Conservation (phyloP, 208 protist genomes). For the Porcisia deanei region DNA sequence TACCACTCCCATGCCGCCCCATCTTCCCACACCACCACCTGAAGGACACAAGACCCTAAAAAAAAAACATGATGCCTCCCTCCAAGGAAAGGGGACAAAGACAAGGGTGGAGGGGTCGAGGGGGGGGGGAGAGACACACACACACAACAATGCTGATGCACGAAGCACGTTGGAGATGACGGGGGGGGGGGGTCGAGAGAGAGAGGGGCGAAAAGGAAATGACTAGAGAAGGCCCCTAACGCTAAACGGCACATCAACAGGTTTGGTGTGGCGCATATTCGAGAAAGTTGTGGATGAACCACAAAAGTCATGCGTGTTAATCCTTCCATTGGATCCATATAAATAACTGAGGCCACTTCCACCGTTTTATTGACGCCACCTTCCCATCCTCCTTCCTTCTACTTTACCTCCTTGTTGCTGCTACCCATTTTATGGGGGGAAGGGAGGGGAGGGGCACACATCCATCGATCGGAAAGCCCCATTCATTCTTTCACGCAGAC, state of each 20-base stretch:
- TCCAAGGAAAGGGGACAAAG: background rate
- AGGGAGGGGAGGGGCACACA: too few species aligned
- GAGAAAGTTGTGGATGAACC: background rate
- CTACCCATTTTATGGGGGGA: too few species aligned
- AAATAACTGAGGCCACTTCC: background rate
- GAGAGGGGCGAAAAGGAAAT: background rate
- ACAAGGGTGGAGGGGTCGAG: background rate
- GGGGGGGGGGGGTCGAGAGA: too few species aligned
- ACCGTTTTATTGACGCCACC: too few species aligned
- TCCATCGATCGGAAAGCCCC: too few species aligned
- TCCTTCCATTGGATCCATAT: too few species aligned
- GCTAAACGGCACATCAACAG: background rate
- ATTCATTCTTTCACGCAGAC: background rate
- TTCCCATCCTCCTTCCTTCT: background rate
- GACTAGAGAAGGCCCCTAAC: background rate
- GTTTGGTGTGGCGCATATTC: background rate
- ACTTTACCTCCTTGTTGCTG: background rate
- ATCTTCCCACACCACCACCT: background rate
- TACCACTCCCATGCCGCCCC: background rate
- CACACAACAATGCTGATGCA: background rate
- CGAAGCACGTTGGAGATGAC: background rate
- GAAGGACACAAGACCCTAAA: background rate
- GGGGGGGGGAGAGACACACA: too few species aligned
- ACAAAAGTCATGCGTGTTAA: background rate
- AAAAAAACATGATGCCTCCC: background rate